Base-by-base conservation (phyloP, 768 basidiomycete genomes). In the Pholiota microspora region DNA sequence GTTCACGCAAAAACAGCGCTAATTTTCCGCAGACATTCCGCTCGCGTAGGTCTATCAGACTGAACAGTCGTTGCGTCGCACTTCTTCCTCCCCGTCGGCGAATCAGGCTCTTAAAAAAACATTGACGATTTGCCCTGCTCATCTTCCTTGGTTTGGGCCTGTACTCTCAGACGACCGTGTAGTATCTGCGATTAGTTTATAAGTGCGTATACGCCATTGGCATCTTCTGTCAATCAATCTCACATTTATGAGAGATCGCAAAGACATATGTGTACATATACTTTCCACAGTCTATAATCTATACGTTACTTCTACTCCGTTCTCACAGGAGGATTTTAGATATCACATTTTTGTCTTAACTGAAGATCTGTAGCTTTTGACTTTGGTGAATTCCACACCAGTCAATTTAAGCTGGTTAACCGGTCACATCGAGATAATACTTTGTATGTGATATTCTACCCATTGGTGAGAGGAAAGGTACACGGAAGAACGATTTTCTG, bases 171-270 rank as follows among this genome's bases (percentile, higher is more conserved):
- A 10, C 4, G 21, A 42, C 16, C 9, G 8, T 12, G 9, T 21
- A 42, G 40, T 4, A 4, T 42, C 9, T 42, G 40, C 40, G 10
- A 42, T 42, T 21, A 42, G 21, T 10, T 42, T 42, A 42, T 16
- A 21, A 23, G 16, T 7, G n/a, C n/a, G n/a, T n/a, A n/a, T n/a
- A n/a, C 7, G 2, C 18, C 9, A 21, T 23, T 42, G 40, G 40
- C 40, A 42, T 42, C 40, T 42, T 42, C 40, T 42, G 40, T 42
- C 40, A 23, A 42, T 42, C 40, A 42, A 16, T 42, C 40, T 42
- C 40, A 16, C 36, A 42, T 16, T 42, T 42, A 42, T 42, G 40
- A 42, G 16, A 42, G 16, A 42, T 9, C 1, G 9, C 18, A 40
- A 40, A 42, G 12, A 42, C 2, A 42, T 42, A 42, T 8, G 4